These are phyloP conservation scores for Thraustochytrium striatum DNA, from an alignment of 352 stramenopile genomes.

Conservation along the genomic window DNA sequence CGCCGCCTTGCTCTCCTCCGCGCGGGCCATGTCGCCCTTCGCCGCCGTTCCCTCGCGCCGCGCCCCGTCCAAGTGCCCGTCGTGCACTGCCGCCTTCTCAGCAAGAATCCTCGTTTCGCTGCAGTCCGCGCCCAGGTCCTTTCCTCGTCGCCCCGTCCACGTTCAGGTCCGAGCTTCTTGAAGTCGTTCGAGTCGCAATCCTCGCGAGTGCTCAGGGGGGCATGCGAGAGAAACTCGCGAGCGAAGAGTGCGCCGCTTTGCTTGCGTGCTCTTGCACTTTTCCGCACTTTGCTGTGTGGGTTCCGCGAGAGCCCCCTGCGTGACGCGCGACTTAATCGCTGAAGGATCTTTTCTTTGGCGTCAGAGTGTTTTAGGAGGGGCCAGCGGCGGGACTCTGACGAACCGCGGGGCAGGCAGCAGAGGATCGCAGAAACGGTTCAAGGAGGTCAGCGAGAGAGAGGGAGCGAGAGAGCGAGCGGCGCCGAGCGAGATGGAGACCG, in stretches of 20 bases:
- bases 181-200: too few species aligned
- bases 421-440: neutral
- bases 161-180: neutral
- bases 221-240: too few species aligned
- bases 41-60: neutral
- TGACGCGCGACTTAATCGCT: too few species aligned
- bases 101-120: neutral
- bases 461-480: neutral
- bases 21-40: neutral
- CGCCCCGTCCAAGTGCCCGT: neutral
- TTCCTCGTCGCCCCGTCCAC: neutral
- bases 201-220: too few species aligned
- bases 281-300: too few species aligned
- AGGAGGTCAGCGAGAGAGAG: neutral
- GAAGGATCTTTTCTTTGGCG: too few species aligned
- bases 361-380: too few species aligned
- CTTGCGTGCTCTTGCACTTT: too few species aligned
- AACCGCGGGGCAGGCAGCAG: neutral
- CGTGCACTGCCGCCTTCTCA: neutral
- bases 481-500: neutral
- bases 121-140: neutral
- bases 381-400: too few species aligned
- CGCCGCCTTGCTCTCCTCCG: neutral
- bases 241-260: too few species aligned
- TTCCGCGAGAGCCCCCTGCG: too few species aligned